Evolutionary conservation across 192 early-diverging fungal species (phyloP).

Genomic region (Haplosporangium gracile): DNA sequence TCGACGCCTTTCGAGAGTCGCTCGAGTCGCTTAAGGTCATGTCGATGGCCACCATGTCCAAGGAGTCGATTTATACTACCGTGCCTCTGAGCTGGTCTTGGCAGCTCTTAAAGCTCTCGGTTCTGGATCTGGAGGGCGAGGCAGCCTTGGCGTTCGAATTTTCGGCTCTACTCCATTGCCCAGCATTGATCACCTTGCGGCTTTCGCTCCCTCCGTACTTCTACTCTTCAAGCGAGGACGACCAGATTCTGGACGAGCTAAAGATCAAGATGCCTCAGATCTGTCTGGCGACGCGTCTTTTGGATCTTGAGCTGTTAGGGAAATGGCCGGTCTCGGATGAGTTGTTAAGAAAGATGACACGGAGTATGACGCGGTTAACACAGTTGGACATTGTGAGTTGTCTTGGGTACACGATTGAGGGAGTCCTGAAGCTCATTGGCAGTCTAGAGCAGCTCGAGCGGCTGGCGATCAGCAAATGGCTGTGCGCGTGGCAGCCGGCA

Average conservation of each 20-base stretch:
- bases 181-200: slow-evolving; percentile 14
- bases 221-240: slow-evolving; percentile 47
- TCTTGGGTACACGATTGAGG: slow-evolving; percentile 13
- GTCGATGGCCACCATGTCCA: slow-evolving; percentile 23
- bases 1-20: slow-evolving; percentile 45
- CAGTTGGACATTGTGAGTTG: slow-evolving; percentile 30
- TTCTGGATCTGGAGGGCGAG: slow-evolving; percentile 48
- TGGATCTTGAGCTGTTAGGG: slow-evolving; percentile 37
- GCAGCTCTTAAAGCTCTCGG: slow-evolving; percentile 16
- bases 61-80: neutral
- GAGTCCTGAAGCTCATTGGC: slow-evolving; percentile 2
- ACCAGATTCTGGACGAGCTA: slow-evolving; percentile 20
- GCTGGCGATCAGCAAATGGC: slow-evolving; percentile 39
- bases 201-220: slow-evolving; percentile 38
- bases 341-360: slow-evolving; percentile 19
- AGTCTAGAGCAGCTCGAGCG: slow-evolving; percentile 6
- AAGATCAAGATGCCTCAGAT: slow-evolving; percentile 21
- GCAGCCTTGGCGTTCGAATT: slow-evolving; percentile 37
- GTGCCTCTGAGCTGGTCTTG: slow-evolving; percentile 35
- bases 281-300: slow-evolving; percentile 25
- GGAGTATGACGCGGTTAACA: slow-evolving; percentile 28
- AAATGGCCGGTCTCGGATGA: slow-evolving; percentile 50
- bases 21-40: slow-evolving; percentile 32
- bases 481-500: neutral
- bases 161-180: slow-evolving; percentile 25